Evolutionary conservation across 345 rosid genomes (phyloP), one percentile per base, ranked within the genome.

Genomic region (Gossypioides kirkii): DNA sequence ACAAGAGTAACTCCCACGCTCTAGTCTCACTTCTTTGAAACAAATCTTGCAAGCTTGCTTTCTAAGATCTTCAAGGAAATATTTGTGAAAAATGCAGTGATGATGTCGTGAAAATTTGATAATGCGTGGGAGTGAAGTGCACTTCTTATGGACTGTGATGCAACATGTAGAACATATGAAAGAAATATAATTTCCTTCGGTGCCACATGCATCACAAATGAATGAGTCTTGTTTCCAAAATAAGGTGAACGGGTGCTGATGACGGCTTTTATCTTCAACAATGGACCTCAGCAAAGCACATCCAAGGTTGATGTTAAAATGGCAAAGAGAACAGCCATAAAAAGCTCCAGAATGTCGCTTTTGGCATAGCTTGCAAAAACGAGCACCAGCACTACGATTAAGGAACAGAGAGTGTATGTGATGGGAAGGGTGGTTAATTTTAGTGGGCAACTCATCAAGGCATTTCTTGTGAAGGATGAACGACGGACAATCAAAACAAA

Each of bases 121-220:
- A 0, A 69, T 17, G 4, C 0, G 12, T 0, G 69, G 69, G 9
- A 43, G 5, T 20, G 17, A 11, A 20, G 6, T 20, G 32, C 69
- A 64, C 0, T 25, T 0, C 52, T 46, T 26, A 9, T 76, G 83
- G 43, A 69, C 20, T 10, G 13, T 11, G 6, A 60, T 0, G 4
- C 22, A 1, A 11, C 77, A 60, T 2, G 2, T 23, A 13, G n/a
- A n/a, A 43, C 71, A 80, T 0, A 71, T 20, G n/a, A 71, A 77
- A 2, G 80, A 80, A 55, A 54, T 0, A 8, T 8, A 54, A 10
- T 77, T 54, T 0, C 78, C 80, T 9, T 71, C 3, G 0, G 0
- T 18, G 3, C 71, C 74, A 43, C 83, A 80, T 10, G 71, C 83
- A 71, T 80, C 71, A 8, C 80, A 80, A 36, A 41, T 25, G 50